Conservation (phyloP, 768 basidiomycete genomes). For the Suillus ampliporus region DNA sequence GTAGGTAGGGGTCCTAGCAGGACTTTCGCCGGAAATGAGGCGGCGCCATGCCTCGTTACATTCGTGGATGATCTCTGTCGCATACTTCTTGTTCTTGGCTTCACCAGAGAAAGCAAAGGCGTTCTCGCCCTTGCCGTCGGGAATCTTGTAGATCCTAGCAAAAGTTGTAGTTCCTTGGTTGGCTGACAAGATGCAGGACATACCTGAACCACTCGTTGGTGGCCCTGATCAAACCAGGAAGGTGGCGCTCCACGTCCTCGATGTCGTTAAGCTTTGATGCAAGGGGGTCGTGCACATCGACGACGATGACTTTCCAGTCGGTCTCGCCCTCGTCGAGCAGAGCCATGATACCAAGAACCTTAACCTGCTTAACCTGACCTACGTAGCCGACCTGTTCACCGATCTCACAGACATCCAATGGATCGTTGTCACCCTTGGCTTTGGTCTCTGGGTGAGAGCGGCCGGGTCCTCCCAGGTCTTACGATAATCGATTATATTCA, state of each 20-base stretch:
- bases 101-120: slow-evolving; percentile 99
- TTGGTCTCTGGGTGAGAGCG: slow-evolving; percentile 94
- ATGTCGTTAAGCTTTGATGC: slow-evolving; percentile 98
- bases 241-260: slow-evolving; percentile 97
- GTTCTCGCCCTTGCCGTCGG: slow-evolving; percentile 96
- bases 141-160: slow-evolving; percentile 91
- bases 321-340: slow-evolving; percentile 99
- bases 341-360: slow-evolving; percentile 99
- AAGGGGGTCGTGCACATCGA: slow-evolving; percentile 94
- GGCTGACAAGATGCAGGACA: slow-evolving; percentile 16
- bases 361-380: slow-evolving; percentile 99
- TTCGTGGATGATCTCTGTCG: slow-evolving; percentile 98
- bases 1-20: slow-evolving; percentile 72
- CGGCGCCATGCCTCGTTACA: slow-evolving; percentile 99
- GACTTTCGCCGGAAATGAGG: slow-evolving; percentile 79
- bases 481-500: background rate
- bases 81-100: slow-evolving; percentile 99
- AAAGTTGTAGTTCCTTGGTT: background rate
- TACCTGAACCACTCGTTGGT: slow-evolving; percentile 99
- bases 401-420: slow-evolving; percentile 99
- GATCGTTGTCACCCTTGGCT: slow-evolving; percentile 98
- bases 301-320: slow-evolving; percentile 99
- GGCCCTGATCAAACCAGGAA: slow-evolving; percentile 94
- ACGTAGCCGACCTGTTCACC: slow-evolving; percentile 97
- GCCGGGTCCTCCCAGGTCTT: slow-evolving; percentile 99